phyloP scores from a whole-genome alignment of 1,139 yeast genomes.

The Blastobotrys arbuscula region DNA sequence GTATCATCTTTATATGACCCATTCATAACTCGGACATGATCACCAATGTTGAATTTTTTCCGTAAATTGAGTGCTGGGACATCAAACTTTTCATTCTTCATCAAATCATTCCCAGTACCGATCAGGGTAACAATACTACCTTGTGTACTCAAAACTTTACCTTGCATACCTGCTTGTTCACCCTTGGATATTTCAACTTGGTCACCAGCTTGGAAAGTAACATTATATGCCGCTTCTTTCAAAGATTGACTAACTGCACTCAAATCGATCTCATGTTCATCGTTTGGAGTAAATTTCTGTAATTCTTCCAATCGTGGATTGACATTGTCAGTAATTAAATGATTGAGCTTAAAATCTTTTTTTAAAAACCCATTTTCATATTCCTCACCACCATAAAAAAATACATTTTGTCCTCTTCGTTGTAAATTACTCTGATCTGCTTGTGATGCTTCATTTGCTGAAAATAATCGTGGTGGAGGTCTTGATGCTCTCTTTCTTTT shows the following conservation, averaged over 20 bases:
- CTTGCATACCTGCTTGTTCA: constrained; percentile 87
- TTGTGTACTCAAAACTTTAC: constrained; percentile 67
- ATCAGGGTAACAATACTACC: constrained; percentile 58
- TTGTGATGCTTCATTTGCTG: constrained; percentile 51
- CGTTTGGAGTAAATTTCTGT: constrained; percentile 68
- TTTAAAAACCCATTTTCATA: constrained; percentile 81
- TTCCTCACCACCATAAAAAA: constrained; percentile 77
- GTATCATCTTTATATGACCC: constrained; percentile 93
- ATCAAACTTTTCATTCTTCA: constrained; percentile 47
- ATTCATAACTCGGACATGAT: constrained; percentile 86
- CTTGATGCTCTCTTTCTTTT: constrained; percentile 56
- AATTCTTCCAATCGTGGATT: constrained; percentile 86
- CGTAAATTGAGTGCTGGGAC: constrained; percentile 79
- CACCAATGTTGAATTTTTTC: constrained; percentile 85
- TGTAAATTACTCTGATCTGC: constrained; percentile 54
- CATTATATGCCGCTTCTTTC: constrained; percentile 54
- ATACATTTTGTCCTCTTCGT: constrained; percentile 70
- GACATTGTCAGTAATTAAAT: constrained; percentile 74
- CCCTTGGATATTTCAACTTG: constrained; percentile 88
- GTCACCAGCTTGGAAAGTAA: constrained; percentile 86
- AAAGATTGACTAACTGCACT: constrained; percentile 80
- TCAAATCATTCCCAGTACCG: constrained; percentile 49
- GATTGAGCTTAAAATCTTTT: constrained; percentile 82
- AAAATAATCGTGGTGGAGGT: constrained; percentile 82
- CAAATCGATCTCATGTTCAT: constrained; percentile 78